A percentile compares a stretch with the other conserved stretches of the same genome.
Evolutionary conservation across 345 rosid genomes (phyloP).

Genomic region (Citrus hindsii): DNA sequence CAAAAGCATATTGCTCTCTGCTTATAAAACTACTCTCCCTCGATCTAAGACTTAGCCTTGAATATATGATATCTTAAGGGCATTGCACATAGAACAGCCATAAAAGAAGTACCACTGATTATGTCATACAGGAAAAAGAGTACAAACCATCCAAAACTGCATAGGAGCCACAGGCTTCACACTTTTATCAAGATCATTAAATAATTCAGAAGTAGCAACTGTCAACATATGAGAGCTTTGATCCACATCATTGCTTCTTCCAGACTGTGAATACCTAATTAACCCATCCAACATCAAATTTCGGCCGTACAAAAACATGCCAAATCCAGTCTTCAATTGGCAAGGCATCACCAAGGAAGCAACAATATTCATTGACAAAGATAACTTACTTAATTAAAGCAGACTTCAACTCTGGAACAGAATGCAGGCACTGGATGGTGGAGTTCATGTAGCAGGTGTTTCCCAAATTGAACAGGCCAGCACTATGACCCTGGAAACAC

Average conservation of each 20-base stretch:
- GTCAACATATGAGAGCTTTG: conserved; percentile 94
- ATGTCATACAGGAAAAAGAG: neutral
- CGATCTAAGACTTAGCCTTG: neutral
- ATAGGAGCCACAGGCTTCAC: conserved; percentile 88
- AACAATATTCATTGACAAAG: neutral
- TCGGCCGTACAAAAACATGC: conserved; percentile 8
- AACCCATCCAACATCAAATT: conserved; percentile 7
- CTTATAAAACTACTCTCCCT: neutral
- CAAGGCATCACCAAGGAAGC: neutral
- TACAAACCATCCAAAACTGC: conserved; percentile 95
- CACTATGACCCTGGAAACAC: conserved; percentile 84
- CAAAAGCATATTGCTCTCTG: neutral
- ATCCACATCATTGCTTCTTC: conserved; percentile 74
- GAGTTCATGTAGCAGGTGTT: conserved; percentile 99
- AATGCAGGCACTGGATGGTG: conserved; percentile 89
- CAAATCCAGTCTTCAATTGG: neutral
- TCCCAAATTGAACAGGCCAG: conserved; percentile 87
- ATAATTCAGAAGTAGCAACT: conserved; percentile 86
- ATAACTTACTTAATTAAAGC: conserved; percentile 57
- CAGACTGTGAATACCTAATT: conserved; percentile 66
- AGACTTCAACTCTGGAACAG: conserved; percentile 96
- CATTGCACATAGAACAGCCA: neutral
- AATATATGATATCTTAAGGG: neutral
- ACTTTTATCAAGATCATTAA: conserved; percentile 85
- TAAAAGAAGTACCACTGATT: conserved; percentile 1